Evolutionary conservation across 2,329 filamentous ascomycete species (phyloP), one percentile per base, ranked within the genome.

Genomic region (Didymella keratinophila): DNA sequence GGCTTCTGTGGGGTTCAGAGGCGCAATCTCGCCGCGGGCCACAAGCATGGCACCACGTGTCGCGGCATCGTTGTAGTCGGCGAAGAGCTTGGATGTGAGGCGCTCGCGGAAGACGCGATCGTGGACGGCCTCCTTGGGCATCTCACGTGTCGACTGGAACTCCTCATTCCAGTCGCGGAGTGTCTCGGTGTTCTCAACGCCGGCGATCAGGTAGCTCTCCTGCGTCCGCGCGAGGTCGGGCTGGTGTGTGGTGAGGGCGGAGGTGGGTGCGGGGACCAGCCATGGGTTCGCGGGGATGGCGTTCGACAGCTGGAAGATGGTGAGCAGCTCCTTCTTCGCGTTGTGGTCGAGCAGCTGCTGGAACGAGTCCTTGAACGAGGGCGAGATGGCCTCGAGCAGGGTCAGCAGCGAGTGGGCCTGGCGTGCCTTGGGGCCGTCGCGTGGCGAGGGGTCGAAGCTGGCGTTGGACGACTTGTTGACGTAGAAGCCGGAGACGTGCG

Each of bases 161-260:
- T 99, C 95, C 77, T 99, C 95, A 70, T 99, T 99, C 94, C 96
- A 99, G 78, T 99, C 95, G 58, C 95, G 88, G 63, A 99, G 82
- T 4, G 93, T 97, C 73, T 99, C 95, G 0, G 92, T 92, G 75
- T 94, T 97, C 72, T 99, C 95, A 25, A 93, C 89, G 28, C 96
- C 96, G 20, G 91, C 87, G 60, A 98, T 88, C 60, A 99, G 82
- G 74, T 92, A 97, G 47, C 90, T 91, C 81, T 99, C 95, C 79
- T 99, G 95, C 21, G 93, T 91, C 54, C 96, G 87, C 21, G 93
- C 92, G 62, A 93, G 86, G 75, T 99, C 95, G 23, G 93, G 77
- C 70, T 89, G 86, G 76, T 99, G 95, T 57, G 86, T 81, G 71
- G 84, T 88, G 62, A 88, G 78, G 7, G 87, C 77, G 6, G 88